Evolutionary conservation across 2,329 filamentous ascomycete genomes (phyloP).

Genomic region (Aspergillus hiratsukae): DNA sequence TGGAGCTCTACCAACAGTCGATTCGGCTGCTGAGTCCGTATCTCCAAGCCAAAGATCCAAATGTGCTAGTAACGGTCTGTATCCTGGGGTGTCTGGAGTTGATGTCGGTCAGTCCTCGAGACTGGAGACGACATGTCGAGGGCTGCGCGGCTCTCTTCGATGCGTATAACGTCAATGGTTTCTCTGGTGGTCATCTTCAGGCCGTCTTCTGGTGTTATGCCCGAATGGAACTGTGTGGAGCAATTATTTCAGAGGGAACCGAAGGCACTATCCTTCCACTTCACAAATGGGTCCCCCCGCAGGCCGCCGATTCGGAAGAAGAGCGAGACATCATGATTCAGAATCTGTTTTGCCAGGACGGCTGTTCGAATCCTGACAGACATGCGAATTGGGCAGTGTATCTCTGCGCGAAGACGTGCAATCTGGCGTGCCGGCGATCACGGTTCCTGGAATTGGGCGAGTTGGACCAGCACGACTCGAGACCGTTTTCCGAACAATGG

Average conservation of each 20-base stretch:
- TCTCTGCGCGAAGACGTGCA: conserved; percentile 48
- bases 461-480: conserved; percentile 35
- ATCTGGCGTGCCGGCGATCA: conserved; percentile 47
- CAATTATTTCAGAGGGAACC: conserved; percentile 48
- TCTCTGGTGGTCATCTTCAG: conserved; percentile 48
- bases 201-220: conserved; percentile 56
- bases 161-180: conserved; percentile 47
- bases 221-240: conserved; percentile 52
- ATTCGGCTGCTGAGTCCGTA: conserved; percentile 45
- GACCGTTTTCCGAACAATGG: conserved; percentile 43
- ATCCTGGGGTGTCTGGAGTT: conserved; percentile 52
- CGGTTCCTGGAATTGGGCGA: conserved; percentile 45
- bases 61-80: conserved; percentile 49
- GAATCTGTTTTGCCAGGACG: conserved; percentile 17
- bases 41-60: conserved; percentile 44
- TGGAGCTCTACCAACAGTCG: conserved; percentile 49
- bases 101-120: conserved; percentile 43
- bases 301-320: conserved; percentile 27
- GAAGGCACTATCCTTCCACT: conserved; percentile 48
- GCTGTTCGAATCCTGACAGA: conserved; percentile 42
- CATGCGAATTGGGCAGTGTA: conserved; percentile 58
- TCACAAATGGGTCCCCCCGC: conserved; percentile 45
- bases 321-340: conserved; percentile 16
- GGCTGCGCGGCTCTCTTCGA: conserved; percentile 51
- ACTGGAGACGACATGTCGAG: conserved; percentile 53